A percentile compares a stretch with the other conserved stretches of the same genome.
These are phyloP conservation scores for Geranium brycei DNA, from an alignment of 345 rosid species.

Conservation along the genomic window DNA sequence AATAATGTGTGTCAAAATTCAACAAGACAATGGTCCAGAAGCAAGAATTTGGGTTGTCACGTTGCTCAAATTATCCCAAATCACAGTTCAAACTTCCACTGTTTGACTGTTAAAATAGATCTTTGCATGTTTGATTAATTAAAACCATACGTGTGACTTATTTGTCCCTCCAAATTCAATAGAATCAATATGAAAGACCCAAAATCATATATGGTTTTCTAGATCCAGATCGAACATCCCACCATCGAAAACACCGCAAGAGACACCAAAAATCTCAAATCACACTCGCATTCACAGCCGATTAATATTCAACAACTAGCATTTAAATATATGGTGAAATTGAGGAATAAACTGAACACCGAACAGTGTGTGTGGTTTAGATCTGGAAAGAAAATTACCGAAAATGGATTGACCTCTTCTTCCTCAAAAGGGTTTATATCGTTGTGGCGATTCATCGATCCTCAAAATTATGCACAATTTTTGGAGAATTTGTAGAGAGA, in stretches of 20 bases:
- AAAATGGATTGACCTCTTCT: slow-evolving; percentile 90
- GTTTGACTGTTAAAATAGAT: too few species aligned
- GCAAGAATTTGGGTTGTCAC: neutral
- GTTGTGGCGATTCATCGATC: slow-evolving; percentile 73
- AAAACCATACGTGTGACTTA: neutral
- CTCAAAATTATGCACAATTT: slow-evolving; percentile 15
- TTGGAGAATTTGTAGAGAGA: slow-evolving; percentile 1
- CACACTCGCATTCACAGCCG: neutral
- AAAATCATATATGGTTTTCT: neutral
- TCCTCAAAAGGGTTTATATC: slow-evolving; percentile 95
- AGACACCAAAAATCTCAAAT: neutral
- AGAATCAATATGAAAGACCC: too few species aligned
- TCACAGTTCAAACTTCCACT: neutral
- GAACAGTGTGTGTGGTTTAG: slow-evolving; percentile 8
- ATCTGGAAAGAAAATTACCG: slow-evolving; percentile 41
- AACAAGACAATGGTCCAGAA: neutral
- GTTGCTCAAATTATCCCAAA: neutral
- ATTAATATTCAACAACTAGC: neutral
- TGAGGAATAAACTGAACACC: neutral
- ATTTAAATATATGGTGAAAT: too few species aligned
- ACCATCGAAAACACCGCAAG: neutral
- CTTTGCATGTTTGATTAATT: neutral
- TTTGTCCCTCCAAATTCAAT: neutral
- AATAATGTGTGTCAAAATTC: neutral
- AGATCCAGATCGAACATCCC: neutral